phyloP scores from a whole-genome alignment of 352 stramenopile genomes.

The Pythium periplocum region DNA sequence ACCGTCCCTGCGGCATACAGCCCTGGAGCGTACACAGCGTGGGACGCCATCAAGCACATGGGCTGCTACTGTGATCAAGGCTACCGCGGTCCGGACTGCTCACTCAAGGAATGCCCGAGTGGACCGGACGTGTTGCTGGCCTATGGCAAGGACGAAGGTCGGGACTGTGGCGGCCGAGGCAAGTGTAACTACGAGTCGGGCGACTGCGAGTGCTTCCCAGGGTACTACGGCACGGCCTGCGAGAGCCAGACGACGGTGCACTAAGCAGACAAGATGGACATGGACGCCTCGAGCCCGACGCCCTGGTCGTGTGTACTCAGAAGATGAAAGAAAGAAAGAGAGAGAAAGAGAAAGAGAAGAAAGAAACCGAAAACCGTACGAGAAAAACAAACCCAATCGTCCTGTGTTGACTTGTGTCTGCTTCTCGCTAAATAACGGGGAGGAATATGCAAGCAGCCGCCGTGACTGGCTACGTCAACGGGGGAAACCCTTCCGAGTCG shows the following conservation, averaged over 20 bases:
- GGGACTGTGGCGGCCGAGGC: constrained; percentile 91
- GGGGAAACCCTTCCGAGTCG: too few relatives aligned
- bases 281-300: too few relatives aligned
- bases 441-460: too few relatives aligned
- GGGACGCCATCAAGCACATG: constrained; percentile 91
- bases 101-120: constrained; percentile 93
- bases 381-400: neutral
- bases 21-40: constrained; percentile 53
- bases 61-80: constrained; percentile 94
- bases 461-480: too few relatives aligned
- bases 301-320: neutral
- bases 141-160: constrained; percentile 66
- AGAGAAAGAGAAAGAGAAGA: neutral
- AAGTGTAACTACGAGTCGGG: constrained; percentile 94
- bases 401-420: neutral
- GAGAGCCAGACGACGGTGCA: constrained; percentile 74
- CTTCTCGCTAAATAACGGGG: neutral
- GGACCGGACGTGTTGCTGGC: constrained; percentile 87
- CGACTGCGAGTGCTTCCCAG: constrained; percentile 92
- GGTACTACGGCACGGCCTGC: constrained; percentile 94
- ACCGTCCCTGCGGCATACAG: neutral
- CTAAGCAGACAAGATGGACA: constrained; percentile 22
- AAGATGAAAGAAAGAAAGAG: neutral
- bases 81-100: constrained; percentile 94
- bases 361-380: too few relatives aligned